phyloP scores from a whole-genome alignment of 805 yeast species.

The Barnettozyma sp. region DNA sequence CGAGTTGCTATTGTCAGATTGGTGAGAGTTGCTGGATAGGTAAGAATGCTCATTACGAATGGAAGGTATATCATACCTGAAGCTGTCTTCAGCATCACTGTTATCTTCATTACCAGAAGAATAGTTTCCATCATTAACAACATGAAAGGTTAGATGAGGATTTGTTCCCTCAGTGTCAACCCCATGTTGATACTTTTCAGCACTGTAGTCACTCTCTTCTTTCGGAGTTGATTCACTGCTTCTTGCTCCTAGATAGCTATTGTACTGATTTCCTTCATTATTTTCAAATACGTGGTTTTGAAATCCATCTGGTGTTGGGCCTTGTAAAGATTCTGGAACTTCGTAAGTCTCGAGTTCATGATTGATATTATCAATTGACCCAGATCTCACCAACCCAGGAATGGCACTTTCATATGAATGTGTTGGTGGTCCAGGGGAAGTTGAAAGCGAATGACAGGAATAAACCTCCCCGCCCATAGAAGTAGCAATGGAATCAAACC shows the following conservation, averaged over 20 bases:
- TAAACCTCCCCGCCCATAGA: constrained; percentile 4
- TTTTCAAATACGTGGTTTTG: neutral
- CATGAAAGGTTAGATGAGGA: constrained; percentile 19
- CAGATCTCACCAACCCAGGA: constrained; percentile 4
- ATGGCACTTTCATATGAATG: neutral
- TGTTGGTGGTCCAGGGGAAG: neutral
- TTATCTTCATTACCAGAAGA: constrained; percentile 16
- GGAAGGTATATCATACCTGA: neutral
- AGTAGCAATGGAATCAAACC: constrained; percentile 1
- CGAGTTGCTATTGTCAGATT: constrained; percentile 12
- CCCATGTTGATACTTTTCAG: neutral
- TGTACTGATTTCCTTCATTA: too few species aligned
- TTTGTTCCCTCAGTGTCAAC: constrained; percentile 4
- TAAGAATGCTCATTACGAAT: neutral
- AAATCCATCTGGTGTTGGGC: neutral
- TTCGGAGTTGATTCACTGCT: too few species aligned
- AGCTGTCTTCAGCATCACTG: constrained; percentile 5
- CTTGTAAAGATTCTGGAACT: constrained; percentile 1
- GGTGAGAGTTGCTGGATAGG: neutral
- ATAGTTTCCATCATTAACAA: constrained; percentile 25
- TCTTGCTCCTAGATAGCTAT: too few species aligned
- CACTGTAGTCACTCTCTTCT: neutral
- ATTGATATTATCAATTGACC: constrained; percentile 1
- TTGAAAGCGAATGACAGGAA: constrained; percentile 1
- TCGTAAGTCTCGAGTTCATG: constrained; percentile 1